A percentile compares a stretch with the other conserved stretches of the same genome.
These are phyloP conservation scores for Waltiozyma sp. DNA, from an alignment of 1,139 yeast species.

Conservation along the genomic window DNA sequence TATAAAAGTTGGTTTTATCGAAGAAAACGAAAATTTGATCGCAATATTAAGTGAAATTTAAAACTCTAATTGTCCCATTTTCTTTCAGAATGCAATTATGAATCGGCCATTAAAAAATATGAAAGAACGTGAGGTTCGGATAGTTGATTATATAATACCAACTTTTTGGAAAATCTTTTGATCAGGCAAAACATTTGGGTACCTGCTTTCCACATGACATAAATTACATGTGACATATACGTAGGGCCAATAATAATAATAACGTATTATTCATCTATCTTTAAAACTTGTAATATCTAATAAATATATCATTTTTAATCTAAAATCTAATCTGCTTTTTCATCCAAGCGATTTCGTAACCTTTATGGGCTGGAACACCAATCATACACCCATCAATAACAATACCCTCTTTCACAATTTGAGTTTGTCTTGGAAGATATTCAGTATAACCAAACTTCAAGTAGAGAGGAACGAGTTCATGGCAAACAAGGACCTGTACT, in stretches of 20 bases:
- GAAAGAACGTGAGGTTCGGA: neutral
- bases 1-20: no score
- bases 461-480: constrained; percentile 37
- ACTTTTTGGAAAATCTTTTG: no score
- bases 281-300: no score
- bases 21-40: no score
- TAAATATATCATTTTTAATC: no score
- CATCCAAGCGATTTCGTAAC: constrained; percentile 28
- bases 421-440: constrained; percentile 15
- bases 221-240: neutral
- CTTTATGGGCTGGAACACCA: constrained; percentile 23
- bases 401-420: constrained; percentile 18
- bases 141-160: neutral
- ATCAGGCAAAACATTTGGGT: no score
- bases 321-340: constrained; percentile 8
- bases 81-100: no score
- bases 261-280: no score
- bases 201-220: neutral
- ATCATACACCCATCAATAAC: constrained; percentile 23
- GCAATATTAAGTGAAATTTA: no score
- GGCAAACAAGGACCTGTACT: constrained; percentile 16
- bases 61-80: neutral
- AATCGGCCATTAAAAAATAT: neutral
- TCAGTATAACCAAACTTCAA: constrained; percentile 27
- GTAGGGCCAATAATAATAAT: no score